These are phyloP conservation scores for Alisma plantagoaquatica DNA, from an alignment of 106 monocot genomes.

Conservation along the genomic window DNA sequence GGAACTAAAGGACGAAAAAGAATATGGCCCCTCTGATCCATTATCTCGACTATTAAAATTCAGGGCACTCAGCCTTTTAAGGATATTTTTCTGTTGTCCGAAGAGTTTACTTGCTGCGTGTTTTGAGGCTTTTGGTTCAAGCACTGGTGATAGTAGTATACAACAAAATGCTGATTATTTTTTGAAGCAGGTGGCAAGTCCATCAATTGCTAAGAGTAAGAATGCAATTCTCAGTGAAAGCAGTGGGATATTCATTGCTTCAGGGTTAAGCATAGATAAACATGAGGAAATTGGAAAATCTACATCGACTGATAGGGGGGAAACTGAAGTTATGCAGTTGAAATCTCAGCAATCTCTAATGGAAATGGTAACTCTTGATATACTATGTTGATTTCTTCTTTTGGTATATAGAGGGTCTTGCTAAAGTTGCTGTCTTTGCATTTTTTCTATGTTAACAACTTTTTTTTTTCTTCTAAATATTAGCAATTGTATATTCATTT, in stretches of 20 bases:
- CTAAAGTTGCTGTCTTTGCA: too few relatives aligned
- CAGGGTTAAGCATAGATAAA: too few relatives aligned
- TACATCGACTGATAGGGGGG: too few relatives aligned
- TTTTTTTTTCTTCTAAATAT: too few relatives aligned
- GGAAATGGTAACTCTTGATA: slow-evolving; percentile 48
- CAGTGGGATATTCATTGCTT: too few relatives aligned
- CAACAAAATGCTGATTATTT: slow-evolving; percentile 49
- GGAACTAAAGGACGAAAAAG: slow-evolving; percentile 44
- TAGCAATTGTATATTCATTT: not conserved
- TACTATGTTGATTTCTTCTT: too few relatives aligned
- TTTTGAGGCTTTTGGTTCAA: slow-evolving; percentile 59
- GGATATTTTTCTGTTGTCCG: slow-evolving; percentile 64
- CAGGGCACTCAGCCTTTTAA: slow-evolving; percentile 50
- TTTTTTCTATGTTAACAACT: too few relatives aligned
- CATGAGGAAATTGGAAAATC: too few relatives aligned
- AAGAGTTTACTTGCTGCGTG: slow-evolving; percentile 64
- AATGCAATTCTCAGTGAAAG: slow-evolving; percentile 21
- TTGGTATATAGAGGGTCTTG: too few relatives aligned
- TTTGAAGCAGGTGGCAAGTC: slow-evolving; percentile 61
- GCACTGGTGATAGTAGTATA: slow-evolving; percentile 26
- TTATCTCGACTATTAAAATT: slow-evolving; percentile 53
- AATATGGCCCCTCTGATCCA: slow-evolving; percentile 21
- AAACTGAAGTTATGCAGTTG: not conserved
- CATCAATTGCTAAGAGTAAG: slow-evolving; percentile 25
- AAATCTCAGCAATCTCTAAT: slow-evolving; percentile 10